Evolutionary conservation across 768 basidiomycete genomes (phyloP), one percentile per base, ranked within the genome.

Genomic region (Kwoniella newhampshirensis): DNA sequence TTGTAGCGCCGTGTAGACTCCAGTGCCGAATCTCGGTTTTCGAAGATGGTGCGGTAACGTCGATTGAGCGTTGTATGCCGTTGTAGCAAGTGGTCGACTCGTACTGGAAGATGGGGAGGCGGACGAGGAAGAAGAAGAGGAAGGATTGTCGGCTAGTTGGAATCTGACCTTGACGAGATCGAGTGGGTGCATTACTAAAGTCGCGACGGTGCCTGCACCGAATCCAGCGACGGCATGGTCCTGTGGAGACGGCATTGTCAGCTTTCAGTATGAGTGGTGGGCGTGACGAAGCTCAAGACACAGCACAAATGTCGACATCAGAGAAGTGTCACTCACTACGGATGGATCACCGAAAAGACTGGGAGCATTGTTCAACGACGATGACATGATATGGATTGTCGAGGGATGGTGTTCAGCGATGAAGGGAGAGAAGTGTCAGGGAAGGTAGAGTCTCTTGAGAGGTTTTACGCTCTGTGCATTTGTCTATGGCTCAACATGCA

Each of bases 141-240:
- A 45, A n/a, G 55, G 30, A 17, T 81, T 77, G 0, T 88, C 93
- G 20, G 86, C 84, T 5, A 96, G 89, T 77, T 98, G 96, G 50
- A 91, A 85, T 72, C 91, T 87, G 73, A 96, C 82, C 79, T 98
- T 98, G 77, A 99, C 81, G 11, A 98, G 82, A 78, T 99, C 96
- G 30, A 99, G 82, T 6, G 96, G 96, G 75, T 98, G 92, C 90
- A 98, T 93, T 77, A 89, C 89, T 27, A 97, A 81, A 45, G 92
- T 91, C 32, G 91, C 89, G 68, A 87, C 86, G 64, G 90, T 85
- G 55, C 96, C 96, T 36, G 96, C 93, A 48, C 89, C 87, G 49
- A 98, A 83, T 54, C 96, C 96, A 41, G 91, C 90, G 51, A 85
- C 85, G 28, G 94, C 92, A 85, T 97, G 92, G 77, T 98, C 96